Evolutionary conservation across 2,329 filamentous ascomycete genomes (phyloP).

Genomic region (Aspergillus arachidicola): DNA sequence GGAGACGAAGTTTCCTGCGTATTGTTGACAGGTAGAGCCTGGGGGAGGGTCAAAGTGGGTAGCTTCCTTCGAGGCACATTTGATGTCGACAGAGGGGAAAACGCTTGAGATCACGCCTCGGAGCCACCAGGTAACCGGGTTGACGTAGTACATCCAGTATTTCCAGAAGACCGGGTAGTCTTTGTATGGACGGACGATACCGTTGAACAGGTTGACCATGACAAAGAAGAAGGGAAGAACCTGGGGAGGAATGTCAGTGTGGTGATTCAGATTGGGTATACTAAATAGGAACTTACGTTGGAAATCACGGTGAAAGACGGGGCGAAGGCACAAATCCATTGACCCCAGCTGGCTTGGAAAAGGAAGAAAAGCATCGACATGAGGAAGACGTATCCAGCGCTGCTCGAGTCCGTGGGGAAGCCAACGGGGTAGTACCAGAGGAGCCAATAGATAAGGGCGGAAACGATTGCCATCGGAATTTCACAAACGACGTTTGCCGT

Average conservation of each 20-base stretch:
- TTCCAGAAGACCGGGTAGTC: constrained; percentile 70
- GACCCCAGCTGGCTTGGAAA: constrained; percentile 75
- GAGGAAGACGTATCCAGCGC: constrained; percentile 74
- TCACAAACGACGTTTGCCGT: constrained; percentile 74
- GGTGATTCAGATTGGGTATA: neutral
- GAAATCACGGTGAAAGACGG: constrained; percentile 77
- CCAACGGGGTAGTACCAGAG: constrained; percentile 79
- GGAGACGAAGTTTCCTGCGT: constrained; percentile 63
- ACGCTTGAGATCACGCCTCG: constrained; percentile 69
- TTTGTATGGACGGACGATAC: constrained; percentile 70
- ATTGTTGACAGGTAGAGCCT: constrained; percentile 65
- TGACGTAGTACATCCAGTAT: constrained; percentile 71
- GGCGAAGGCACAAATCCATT: constrained; percentile 83
- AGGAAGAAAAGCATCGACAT: constrained; percentile 79
- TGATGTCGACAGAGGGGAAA: constrained; percentile 54
- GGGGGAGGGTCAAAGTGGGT: constrained; percentile 68
- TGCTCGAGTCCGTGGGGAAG: constrained; percentile 64
- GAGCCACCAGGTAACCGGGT: constrained; percentile 72
- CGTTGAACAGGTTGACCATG: constrained; percentile 75
- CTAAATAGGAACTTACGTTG: constrained; percentile 48
- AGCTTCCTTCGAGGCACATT: constrained; percentile 59
- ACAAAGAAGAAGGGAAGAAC: constrained; percentile 80
- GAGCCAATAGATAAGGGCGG: constrained; percentile 68
- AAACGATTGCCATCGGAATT: constrained; percentile 69
- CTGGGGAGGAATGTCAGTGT: constrained; percentile 26